phyloP scores from a whole-genome alignment of 768 basidiomycete genomes.

The Suillus bovinus region DNA sequence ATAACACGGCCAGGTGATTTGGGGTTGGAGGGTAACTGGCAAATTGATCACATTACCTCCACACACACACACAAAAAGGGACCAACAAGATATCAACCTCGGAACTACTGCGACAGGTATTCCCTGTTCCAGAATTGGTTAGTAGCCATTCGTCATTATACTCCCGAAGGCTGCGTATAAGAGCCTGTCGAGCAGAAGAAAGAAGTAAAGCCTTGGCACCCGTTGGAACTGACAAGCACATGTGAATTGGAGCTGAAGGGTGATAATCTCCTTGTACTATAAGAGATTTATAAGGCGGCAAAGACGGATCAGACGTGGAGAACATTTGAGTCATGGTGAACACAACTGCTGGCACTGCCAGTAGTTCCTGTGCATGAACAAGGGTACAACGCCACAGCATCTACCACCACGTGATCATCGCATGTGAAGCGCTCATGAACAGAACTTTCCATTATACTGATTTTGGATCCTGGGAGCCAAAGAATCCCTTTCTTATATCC shows the following conservation, averaged over 20 bases:
- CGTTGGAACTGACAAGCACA: slow-evolving; percentile 51
- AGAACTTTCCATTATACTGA: background rate
- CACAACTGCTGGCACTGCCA: too few species aligned
- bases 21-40: slow-evolving; percentile 64
- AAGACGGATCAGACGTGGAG: slow-evolving; percentile 40
- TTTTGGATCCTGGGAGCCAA: background rate
- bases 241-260: slow-evolving; percentile 68
- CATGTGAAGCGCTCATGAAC: background rate
- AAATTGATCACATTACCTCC: slow-evolving; percentile 12
- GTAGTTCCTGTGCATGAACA: slow-evolving; percentile 2
- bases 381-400: background rate
- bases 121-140: slow-evolving; percentile 40
- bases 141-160: slow-evolving; percentile 51
- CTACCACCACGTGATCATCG: slow-evolving; percentile 17
- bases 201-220: slow-evolving; percentile 46
- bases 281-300: slow-evolving; percentile 61
- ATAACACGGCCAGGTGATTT: slow-evolving; percentile 51
- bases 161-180: slow-evolving; percentile 42
- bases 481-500: background rate
- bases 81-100: slow-evolving; percentile 59
- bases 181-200: slow-evolving; percentile 49
- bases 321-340: slow-evolving; percentile 30
- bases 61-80: slow-evolving; percentile 5
- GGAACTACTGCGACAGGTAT: slow-evolving; percentile 37
- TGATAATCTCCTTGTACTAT: slow-evolving; percentile 64